A percentile compares a stretch with the other conserved stretches of the same genome.
Evolutionary conservation across 352 stramenopile species (phyloP).

Genomic region (Pythium oligandrum): DNA sequence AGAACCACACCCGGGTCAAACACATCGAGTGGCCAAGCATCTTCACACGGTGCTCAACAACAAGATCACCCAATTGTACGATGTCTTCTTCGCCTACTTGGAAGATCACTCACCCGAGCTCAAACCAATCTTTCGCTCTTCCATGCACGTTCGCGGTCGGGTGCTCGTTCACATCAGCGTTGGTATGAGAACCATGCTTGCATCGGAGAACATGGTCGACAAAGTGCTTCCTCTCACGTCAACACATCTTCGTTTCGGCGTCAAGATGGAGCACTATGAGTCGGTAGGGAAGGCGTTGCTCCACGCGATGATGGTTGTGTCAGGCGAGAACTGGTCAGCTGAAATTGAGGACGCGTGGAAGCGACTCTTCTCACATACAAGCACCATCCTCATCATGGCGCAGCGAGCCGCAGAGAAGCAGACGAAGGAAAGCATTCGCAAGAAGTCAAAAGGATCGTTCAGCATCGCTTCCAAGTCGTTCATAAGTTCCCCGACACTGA

Average conservation of each 20-base stretch:
- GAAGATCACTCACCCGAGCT: slow-evolving; percentile 42
- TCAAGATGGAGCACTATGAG: slow-evolving; percentile 44
- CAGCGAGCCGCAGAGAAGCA: slow-evolving; percentile 9
- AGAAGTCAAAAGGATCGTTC: no score
- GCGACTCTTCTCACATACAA: slow-evolving; percentile 35
- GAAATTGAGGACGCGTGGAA: slow-evolving; percentile 40
- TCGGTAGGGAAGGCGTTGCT: slow-evolving; percentile 29
- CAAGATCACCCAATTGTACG: slow-evolving; percentile 31
- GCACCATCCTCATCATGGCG: slow-evolving; percentile 37
- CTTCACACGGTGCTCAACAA: slow-evolving; percentile 25
- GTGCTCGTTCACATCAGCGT: slow-evolving; percentile 52
- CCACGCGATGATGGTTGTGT: slow-evolving; percentile 36
- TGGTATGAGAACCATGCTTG: slow-evolving; percentile 45
- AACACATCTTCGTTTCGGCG: slow-evolving; percentile 42
- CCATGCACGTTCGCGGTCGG: slow-evolving; percentile 36
- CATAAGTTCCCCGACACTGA: no score
- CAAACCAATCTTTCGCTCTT: slow-evolving; percentile 44
- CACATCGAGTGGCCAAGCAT: slow-evolving; percentile 6
- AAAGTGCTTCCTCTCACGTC: slow-evolving; percentile 35
- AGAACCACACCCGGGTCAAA: no score
- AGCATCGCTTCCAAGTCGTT: no score
- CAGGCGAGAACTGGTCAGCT: slow-evolving; percentile 27
- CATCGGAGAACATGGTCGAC: slow-evolving; percentile 26
- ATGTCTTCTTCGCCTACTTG: slow-evolving; percentile 48
- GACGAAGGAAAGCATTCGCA: no score